These are phyloP conservation scores for Astrothelium subdiscretum DNA, from an alignment of 495 filamentous ascomycete genomes.

Conservation along the genomic window DNA sequence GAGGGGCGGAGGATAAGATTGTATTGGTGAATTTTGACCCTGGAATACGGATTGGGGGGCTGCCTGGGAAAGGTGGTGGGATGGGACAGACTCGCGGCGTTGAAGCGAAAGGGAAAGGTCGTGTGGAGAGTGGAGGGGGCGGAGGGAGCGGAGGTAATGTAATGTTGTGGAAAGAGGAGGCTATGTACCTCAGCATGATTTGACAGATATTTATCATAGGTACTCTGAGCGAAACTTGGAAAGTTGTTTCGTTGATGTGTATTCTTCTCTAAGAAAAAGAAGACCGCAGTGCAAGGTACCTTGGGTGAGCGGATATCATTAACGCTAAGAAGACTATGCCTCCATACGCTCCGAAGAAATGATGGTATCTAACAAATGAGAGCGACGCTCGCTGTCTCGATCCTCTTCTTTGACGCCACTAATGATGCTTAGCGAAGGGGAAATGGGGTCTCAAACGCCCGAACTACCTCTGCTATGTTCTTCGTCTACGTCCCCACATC, in stretches of 20 bases:
- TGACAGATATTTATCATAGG: not conserved
- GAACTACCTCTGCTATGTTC: not conserved
- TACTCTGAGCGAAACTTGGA: no score
- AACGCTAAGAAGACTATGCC: not conserved
- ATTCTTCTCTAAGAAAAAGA: no score
- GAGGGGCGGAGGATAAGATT: not conserved
- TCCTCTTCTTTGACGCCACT: not conserved
- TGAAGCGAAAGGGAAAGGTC: not conserved
- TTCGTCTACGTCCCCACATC: not conserved
- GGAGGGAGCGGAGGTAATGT: not conserved
- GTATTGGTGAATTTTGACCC: constrained; percentile 4
- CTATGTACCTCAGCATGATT: not conserved
- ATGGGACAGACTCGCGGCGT: not conserved
- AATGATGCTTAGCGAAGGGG: not conserved
- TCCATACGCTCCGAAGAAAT: not conserved
- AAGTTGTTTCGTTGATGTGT: no score
- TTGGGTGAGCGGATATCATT: not conserved
- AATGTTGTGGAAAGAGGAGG: not conserved
- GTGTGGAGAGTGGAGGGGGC: not conserved
- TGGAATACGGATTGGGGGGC: not conserved
- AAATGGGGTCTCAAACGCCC: not conserved
- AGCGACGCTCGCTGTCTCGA: not conserved
- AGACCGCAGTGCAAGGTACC: no score
- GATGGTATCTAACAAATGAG: not conserved
- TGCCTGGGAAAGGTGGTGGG: not conserved